These are phyloP conservation scores for Beauveria australis DNA, from an alignment of 2,329 filamentous ascomycete genomes.

Conservation along the genomic window DNA sequence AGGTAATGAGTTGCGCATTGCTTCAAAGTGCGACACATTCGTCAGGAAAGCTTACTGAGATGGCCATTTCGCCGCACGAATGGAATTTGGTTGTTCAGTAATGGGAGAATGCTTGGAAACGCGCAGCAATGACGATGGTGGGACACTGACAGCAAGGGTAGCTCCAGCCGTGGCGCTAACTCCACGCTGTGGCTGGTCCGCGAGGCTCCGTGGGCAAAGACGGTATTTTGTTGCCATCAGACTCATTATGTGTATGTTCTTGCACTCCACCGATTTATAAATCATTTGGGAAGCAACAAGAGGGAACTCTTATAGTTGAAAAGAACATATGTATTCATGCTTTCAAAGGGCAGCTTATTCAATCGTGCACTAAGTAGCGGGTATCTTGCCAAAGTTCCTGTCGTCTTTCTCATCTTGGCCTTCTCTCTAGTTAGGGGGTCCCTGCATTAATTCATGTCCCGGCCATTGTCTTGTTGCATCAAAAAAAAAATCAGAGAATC, in stretches of 20 bases:
- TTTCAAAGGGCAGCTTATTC: neutral
- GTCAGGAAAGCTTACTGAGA: constrained; percentile 15
- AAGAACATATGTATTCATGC: neutral
- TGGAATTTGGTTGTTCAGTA: neutral
- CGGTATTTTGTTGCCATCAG: too few species aligned
- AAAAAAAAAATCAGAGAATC: too few species aligned
- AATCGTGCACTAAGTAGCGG: constrained; percentile 2
- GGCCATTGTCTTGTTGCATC: neutral
- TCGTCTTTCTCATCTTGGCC: neutral
- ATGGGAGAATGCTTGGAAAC: neutral
- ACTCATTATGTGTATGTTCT: too few species aligned
- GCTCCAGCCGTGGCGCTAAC: constrained; percentile 5
- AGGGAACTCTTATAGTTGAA: neutral
- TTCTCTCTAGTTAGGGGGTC: neutral
- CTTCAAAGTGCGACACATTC: neutral
- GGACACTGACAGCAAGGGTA: constrained; percentile 4
- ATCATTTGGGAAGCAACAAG: neutral
- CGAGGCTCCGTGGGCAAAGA: neutral
- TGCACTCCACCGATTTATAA: neutral
- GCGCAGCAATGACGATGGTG: constrained; percentile 10
- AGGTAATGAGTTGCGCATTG: too few species aligned
- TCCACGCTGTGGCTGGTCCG: neutral
- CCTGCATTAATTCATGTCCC: neutral
- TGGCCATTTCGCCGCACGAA: constrained; percentile 17
- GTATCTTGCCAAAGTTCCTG: constrained; percentile 1